Evolutionary conservation across 352 stramenopile species (phyloP), one percentile per base, ranked within the genome.

Genomic region (Globisporangium parvum): DNA sequence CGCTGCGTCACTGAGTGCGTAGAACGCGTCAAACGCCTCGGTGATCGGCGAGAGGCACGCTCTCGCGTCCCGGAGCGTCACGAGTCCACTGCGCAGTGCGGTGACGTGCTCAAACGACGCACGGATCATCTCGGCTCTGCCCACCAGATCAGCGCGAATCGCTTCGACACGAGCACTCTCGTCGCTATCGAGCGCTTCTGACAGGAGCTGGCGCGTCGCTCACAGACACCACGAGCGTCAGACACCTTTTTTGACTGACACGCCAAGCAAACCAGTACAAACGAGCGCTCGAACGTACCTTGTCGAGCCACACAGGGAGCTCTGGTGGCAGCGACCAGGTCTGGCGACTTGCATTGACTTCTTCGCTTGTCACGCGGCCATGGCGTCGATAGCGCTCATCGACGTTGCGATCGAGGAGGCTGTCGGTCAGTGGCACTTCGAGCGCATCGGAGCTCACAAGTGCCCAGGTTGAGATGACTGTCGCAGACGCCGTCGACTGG

Each of bases 281-380:
- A 53, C 21, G 21, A 2, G 33, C 6, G 20, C 2, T 26, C 17
- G 17, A 8, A 40, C 14, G 17, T 58, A 63, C 59, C 54, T 58
- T 24, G n/a, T 62, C 42, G 20, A 63, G 49, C 59, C 59, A 66
- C 14, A 17, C 20, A 14, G 59, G 59, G 21, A 49, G 59, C 41
- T 37, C 23, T 28, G 47, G 39, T 15, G 28, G 26, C 17, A 66
- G 47, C 21, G 11, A 49, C 59, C 54, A 66, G 23, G 33, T 18
- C 18, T 33, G 41, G 9, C 44, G 12, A 12, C 35, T 14, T 11
- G 23, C 23, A 15, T 31, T 26, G 18, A 56, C 37, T 15, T 56
- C 52, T 24, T 35, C 24, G 5, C 21, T 45, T 11, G 21, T 11
- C 11, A 65, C 41, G 28, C 52, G 37, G 24, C 33, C 24, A 23